These are phyloP conservation scores for Tuber indicum DNA, from an alignment of 495 filamentous ascomycete genomes.

Conservation along the genomic window DNA sequence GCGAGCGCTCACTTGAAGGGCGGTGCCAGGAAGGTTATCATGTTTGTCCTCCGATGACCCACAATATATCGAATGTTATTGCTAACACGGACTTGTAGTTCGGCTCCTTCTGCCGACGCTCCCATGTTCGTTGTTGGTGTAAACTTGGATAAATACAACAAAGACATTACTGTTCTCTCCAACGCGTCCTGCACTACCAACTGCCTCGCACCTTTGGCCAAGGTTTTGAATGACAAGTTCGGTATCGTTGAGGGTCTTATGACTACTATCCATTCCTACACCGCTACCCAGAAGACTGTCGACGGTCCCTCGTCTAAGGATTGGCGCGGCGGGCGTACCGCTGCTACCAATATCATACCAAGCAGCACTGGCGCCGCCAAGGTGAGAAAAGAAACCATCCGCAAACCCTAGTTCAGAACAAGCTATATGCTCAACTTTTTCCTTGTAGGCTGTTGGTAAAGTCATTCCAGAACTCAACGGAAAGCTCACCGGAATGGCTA, in stretches of 20 bases:
- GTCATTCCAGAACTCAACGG: constrained; percentile 95
- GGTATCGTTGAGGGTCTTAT: constrained; percentile 97
- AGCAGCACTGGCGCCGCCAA: constrained; percentile 98
- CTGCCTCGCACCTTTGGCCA: constrained; percentile 97
- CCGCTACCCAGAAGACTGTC: constrained; percentile 98
- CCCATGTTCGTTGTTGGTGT: constrained; percentile 99
- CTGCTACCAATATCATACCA: constrained; percentile 99
- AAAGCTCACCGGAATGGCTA: constrained; percentile 99
- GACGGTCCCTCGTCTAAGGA: constrained; percentile 97
- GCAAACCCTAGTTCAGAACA: not conserved
- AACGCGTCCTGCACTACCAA: constrained; percentile 99
- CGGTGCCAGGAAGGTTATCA: constrained; percentile 99
- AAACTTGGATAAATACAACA: constrained; percentile 88
- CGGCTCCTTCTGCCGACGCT: constrained; percentile 95
- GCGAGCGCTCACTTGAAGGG: constrained; percentile 93
- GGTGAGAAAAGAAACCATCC: constrained; percentile 36
- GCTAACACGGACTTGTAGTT: constrained; percentile 46
- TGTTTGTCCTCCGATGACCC: constrained; percentile 43
- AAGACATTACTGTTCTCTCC: constrained; percentile 84
- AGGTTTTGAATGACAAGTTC: constrained; percentile 98
- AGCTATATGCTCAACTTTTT: constrained; percentile 9
- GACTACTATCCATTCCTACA: constrained; percentile 99
- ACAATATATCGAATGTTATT: not conserved
- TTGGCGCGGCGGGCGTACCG: constrained; percentile 97
- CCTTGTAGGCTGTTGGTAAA: constrained; percentile 76